Percentiles rank a stretch among this genome's conserved stretches.
phyloP scores from a whole-genome alignment of 139 green algal species.

The Edaphochlamys debaryana region DNA sequence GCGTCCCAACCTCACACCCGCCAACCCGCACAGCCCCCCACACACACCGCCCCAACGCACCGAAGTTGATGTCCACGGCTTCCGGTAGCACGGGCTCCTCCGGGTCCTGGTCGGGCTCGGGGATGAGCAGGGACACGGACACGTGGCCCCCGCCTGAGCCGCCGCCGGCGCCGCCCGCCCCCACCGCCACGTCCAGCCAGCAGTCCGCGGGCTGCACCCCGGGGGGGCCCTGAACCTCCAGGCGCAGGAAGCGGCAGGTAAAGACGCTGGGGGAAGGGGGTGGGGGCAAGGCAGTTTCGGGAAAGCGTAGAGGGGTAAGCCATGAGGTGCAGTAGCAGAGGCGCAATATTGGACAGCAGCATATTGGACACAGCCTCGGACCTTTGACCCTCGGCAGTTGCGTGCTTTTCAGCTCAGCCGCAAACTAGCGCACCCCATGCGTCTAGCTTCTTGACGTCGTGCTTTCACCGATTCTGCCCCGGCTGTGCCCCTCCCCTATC shows the following conservation, averaged over 20 bases:
- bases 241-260: not conserved
- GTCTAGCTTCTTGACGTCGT: too few species aligned
- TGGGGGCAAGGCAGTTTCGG: not conserved
- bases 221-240: not conserved
- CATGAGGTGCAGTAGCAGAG: too few species aligned
- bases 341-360: too few species aligned
- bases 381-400: too few species aligned
- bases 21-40: too few species aligned
- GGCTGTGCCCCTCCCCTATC: not conserved
- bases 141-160: slow-evolving; percentile 24
- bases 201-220: not conserved
- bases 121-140: not conserved
- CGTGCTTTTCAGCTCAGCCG: too few species aligned
- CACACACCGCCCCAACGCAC: too few species aligned
- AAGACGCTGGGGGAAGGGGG: not conserved
- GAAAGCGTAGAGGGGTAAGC: not conserved
- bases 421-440: not conserved
- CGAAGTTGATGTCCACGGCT: not conserved
- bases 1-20: too few species aligned
- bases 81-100: not conserved
- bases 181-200: slow-evolving; percentile 10
- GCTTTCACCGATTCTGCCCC: too few species aligned
- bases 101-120: not conserved
- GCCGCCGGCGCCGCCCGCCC: not conserved
- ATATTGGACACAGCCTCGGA: too few species aligned